These are phyloP conservation scores for Aspergillus panamensis DNA, from an alignment of 495 filamentous ascomycete genomes.

Conservation along the genomic window DNA sequence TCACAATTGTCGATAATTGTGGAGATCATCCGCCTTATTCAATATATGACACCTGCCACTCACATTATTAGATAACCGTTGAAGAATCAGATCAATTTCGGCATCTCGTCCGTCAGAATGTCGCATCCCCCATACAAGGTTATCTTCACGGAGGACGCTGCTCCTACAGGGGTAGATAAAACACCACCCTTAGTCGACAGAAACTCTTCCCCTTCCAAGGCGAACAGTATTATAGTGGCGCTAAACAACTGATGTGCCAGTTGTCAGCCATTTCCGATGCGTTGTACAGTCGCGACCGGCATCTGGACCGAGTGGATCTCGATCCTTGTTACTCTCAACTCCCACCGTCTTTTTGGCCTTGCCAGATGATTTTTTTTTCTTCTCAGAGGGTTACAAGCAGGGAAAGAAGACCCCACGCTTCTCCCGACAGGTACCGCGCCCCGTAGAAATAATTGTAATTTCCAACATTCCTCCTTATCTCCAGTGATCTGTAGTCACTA, in stretches of 20 bases:
- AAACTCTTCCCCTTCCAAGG: not conserved
- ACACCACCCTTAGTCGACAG: not conserved
- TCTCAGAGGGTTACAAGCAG: not conserved
- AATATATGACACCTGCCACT: not conserved
- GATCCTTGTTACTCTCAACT: conserved; percentile 1
- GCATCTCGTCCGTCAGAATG: too few relatives aligned
- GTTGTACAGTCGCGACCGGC: conserved; percentile 1
- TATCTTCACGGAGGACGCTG: not conserved
- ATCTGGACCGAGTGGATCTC: not conserved
- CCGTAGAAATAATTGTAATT: not conserved
- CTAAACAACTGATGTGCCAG: not conserved
- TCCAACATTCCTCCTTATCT: not conserved
- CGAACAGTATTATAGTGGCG: not conserved
- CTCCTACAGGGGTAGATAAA: not conserved
- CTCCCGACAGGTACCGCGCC: not conserved
- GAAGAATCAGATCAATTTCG: too few relatives aligned
- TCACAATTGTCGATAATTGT: not conserved
- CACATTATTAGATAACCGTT: not conserved
- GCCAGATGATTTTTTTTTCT: not conserved
- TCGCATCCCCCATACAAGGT: too few relatives aligned
- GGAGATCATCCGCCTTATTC: not conserved
- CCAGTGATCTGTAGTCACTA: not conserved
- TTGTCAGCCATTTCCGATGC: conserved; percentile 2
- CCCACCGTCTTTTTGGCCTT: not conserved
- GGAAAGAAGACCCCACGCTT: conserved; percentile 14